phyloP scores from a whole-genome alignment of 2,329 filamentous ascomycete species.

The Fusarium sp. region DNA sequence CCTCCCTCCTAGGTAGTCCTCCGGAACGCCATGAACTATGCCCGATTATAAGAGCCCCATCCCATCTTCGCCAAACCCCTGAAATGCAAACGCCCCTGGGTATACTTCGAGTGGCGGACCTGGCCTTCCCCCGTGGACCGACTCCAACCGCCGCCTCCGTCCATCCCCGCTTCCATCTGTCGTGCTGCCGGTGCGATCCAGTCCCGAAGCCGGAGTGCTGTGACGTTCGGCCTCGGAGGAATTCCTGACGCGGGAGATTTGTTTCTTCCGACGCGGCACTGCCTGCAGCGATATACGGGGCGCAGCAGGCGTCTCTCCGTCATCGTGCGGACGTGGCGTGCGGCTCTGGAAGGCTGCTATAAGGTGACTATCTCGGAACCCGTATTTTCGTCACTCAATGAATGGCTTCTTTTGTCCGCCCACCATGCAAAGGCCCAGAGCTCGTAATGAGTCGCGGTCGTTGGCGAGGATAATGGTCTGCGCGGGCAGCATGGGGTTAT shows the following conservation, averaged over 20 bases:
- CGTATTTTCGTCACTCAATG: constrained; percentile 63
- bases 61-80: constrained; percentile 32
- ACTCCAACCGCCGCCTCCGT: constrained; percentile 4
- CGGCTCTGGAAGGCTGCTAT: constrained; percentile 19
- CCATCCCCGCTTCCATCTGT: constrained; percentile 2
- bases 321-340: constrained; percentile 19
- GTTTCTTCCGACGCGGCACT: constrained; percentile 33
- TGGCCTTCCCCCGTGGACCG: constrained; percentile 1
- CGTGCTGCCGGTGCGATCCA: constrained; percentile 9
- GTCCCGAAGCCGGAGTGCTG: constrained; percentile 7
- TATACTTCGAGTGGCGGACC: constrained; percentile 37
- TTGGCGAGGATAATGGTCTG: constrained; percentile 83
- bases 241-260: constrained; percentile 25
- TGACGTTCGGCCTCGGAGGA: constrained; percentile 10
- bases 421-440: constrained; percentile 73
- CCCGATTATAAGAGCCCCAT: constrained; percentile 30
- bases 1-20: constrained; percentile 1
- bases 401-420: constrained; percentile 74
- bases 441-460: constrained; percentile 73
- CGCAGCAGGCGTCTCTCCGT: constrained; percentile 19
- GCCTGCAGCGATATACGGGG: constrained; percentile 21
- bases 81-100: constrained; percentile 44
- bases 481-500: constrained; percentile 92
- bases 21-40: constrained; percentile 45
- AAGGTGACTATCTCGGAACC: constrained; percentile 22